A percentile compares a stretch with the other conserved stretches of the same genome.
Conservation (phyloP, 2,329 filamentous ascomycete species). For the Hysterium pulicare region DNA sequence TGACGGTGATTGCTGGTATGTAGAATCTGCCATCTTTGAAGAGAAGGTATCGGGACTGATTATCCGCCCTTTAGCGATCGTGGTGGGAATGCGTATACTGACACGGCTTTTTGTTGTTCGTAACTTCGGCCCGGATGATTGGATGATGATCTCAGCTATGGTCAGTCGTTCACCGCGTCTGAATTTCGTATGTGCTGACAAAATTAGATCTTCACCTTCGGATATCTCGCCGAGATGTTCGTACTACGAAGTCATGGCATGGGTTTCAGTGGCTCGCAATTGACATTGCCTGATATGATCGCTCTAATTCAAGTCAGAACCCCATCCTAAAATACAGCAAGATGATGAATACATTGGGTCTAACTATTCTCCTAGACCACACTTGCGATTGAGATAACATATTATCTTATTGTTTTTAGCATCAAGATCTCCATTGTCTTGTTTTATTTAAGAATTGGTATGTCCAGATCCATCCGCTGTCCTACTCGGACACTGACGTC, state of each 20-base stretch:
- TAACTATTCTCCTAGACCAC: constrained; percentile 11
- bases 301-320: constrained; percentile 11
- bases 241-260: constrained; percentile 21
- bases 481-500: background rate
- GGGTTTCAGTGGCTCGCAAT: constrained; percentile 19
- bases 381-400: constrained; percentile 29
- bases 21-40: too few relatives aligned
- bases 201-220: constrained; percentile 20
- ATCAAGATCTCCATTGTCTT: constrained; percentile 35
- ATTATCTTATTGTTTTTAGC: constrained; percentile 23
- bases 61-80: constrained; percentile 12
- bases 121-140: constrained; percentile 28
- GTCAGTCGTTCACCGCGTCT: constrained; percentile 16
- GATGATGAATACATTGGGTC: too few relatives aligned
- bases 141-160: constrained; percentile 23
- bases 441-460: constrained; percentile 35
- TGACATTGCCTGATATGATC: constrained; percentile 18
- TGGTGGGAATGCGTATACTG: constrained; percentile 22
- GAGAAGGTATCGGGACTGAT: too few relatives aligned
- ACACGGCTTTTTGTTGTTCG: constrained; percentile 18
- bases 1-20: background rate
- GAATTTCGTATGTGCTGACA: too few relatives aligned
- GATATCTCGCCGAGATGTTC: constrained; percentile 21
- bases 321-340: background rate
- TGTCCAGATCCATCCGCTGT: constrained; percentile 4